phyloP scores from a whole-genome alignment of 305 asterid genomes.

The Fraxinus nigra region DNA sequence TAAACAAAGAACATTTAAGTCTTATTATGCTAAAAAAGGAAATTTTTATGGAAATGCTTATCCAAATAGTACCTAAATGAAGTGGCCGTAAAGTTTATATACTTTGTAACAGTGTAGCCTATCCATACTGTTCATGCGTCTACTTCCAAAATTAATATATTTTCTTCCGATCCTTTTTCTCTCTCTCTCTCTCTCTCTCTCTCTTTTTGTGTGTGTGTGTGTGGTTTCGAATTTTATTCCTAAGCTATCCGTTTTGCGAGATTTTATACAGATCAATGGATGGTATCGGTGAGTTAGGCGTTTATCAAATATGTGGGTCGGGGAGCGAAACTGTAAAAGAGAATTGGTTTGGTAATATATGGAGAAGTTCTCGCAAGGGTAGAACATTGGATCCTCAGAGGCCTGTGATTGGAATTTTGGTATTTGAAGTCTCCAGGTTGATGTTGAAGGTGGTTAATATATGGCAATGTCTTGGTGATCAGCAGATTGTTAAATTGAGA shows the following conservation, averaged over 20 bases:
- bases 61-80: too few species aligned
- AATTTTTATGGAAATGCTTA: not conserved
- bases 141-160: not conserved
- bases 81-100: not conserved
- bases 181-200: not conserved
- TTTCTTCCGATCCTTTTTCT: not conserved
- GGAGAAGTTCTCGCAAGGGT: conserved; percentile 67
- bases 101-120: too few species aligned
- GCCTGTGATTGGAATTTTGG: conserved; percentile 53
- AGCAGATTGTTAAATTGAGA: conserved; percentile 45
- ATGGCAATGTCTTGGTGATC: conserved; percentile 59
- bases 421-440: conserved; percentile 63
- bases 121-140: not conserved
- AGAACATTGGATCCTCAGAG: conserved; percentile 51
- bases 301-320: conserved; percentile 36
- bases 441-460: conserved; percentile 67
- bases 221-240: not conserved
- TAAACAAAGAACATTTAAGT: not conserved
- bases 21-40: not conserved
- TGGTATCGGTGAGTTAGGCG: conserved; percentile 16
- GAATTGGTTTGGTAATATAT: conserved; percentile 59
- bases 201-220: too few species aligned
- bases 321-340: conserved; percentile 55
- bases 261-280: conserved; percentile 32
- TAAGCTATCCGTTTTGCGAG: not conserved